Conservation (phyloP, 345 rosid genomes). For the Aethionema arabicum region DNA sequence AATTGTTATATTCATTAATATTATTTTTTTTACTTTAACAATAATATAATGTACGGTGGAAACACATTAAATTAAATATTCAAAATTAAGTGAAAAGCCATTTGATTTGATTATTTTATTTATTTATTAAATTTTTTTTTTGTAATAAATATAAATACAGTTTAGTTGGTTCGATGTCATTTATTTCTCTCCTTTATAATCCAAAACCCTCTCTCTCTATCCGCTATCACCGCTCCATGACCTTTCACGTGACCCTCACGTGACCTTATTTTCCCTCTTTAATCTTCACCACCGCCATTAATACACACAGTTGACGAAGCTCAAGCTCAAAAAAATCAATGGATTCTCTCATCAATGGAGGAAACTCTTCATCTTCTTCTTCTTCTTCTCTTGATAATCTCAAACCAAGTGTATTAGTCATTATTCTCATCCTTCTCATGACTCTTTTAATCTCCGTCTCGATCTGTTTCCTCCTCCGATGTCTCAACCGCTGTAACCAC, state of each 20-base stretch:
- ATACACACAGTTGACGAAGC: conserved; percentile 8
- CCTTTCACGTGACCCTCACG: conserved; percentile 39
- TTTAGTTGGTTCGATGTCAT: conserved; percentile 33
- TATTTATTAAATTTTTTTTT: conserved; percentile 25
- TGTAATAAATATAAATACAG: neutral
- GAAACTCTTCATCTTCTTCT: conserved; percentile 23
- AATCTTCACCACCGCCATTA: conserved; percentile 31
- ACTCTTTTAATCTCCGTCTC: conserved; percentile 61
- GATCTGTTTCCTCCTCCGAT: conserved; percentile 72
- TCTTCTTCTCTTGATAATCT: conserved; percentile 47
- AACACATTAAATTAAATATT: neutral
- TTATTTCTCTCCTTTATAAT: conserved; percentile 23
- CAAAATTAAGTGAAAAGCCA: conserved; percentile 11
- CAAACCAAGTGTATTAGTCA: conserved; percentile 62
- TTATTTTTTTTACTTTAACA: neutral
- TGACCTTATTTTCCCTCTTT: neutral
- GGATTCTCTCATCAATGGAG: conserved; percentile 28
- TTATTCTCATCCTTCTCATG: conserved; percentile 54
- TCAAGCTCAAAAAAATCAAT: conserved; percentile 3
- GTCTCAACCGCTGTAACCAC: conserved; percentile 58
- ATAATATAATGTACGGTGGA: neutral
- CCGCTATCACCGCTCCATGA: conserved; percentile 26
- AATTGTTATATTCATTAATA: neutral
- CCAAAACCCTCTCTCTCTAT: neutral
- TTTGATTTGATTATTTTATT: conserved; percentile 21